phyloP scores from a whole-genome alignment of 2,329 filamentous ascomycete species.

The Alternaria metachromatica region DNA sequence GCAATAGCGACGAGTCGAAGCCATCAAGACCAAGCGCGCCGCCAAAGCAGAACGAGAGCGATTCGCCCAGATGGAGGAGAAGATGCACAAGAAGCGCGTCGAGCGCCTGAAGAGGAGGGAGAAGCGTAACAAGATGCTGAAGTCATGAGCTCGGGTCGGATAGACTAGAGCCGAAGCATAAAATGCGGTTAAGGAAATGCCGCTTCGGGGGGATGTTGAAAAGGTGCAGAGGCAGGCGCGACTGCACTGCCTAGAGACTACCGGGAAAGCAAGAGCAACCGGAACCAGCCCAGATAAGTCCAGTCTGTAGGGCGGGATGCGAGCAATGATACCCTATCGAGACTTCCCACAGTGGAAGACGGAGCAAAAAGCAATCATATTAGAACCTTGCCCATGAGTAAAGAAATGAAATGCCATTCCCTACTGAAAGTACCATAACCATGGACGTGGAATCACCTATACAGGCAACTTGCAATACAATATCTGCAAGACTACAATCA shows the following conservation, averaged over 20 bases:
- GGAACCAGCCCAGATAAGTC: neutral
- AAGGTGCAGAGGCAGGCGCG: neutral
- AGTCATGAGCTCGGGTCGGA: constrained; percentile 48
- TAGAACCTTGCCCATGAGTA: neutral
- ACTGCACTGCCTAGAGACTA: neutral
- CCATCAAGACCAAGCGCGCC: constrained; percentile 82
- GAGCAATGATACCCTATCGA: constrained; percentile 9
- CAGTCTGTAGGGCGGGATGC: neutral
- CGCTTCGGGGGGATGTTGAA: neutral
- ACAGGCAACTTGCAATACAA: neutral
- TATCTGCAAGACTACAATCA: neutral
- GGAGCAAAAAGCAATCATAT: constrained; percentile 8
- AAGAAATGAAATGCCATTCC: neutral
- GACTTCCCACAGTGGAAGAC: neutral
- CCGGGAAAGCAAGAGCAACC: neutral
- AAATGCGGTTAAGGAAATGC: neutral
- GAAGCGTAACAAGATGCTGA: constrained; percentile 86
- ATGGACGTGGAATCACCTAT: neutral
- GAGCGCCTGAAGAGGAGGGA: constrained; percentile 93
- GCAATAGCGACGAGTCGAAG: constrained; percentile 73
- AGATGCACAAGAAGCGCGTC: constrained; percentile 96
- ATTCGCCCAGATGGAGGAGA: constrained; percentile 93
- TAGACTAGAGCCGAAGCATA: neutral
- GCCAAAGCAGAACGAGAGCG: constrained; percentile 93
- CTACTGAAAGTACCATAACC: neutral